These are phyloP conservation scores for Russula griseocarnosa DNA, from an alignment of 768 basidiomycete species.

Conservation along the genomic window DNA sequence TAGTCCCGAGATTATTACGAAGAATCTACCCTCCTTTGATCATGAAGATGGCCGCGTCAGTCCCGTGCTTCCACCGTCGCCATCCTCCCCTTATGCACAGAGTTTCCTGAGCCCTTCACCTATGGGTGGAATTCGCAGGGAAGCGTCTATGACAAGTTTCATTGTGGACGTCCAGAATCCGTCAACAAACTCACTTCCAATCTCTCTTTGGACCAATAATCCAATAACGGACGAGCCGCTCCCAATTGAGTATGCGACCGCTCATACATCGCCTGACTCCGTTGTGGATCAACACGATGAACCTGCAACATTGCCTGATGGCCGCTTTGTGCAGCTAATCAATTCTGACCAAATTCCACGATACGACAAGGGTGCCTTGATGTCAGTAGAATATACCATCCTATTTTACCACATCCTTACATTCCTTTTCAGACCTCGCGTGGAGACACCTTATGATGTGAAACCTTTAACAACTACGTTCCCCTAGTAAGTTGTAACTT, in stretches of 20 bases:
- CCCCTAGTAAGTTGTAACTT: conserved; percentile 2
- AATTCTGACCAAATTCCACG: conserved; percentile 19
- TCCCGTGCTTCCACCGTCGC: background rate
- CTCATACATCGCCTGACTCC: background rate
- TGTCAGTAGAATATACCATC: background rate
- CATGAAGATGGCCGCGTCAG: background rate
- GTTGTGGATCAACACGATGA: background rate
- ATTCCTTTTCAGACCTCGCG: conserved; percentile 2
- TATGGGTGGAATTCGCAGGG: background rate
- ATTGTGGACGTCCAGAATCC: conserved; percentile 6
- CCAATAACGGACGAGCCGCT: background rate
- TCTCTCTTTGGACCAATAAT: background rate
- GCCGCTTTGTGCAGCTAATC: conserved; percentile 7
- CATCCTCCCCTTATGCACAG: background rate
- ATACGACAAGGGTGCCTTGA: background rate
- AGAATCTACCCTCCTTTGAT: background rate
- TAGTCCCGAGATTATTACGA: background rate
- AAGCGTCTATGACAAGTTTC: conserved; percentile 3
- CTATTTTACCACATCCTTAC: background rate
- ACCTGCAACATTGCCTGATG: background rate
- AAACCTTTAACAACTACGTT: conserved; percentile 5
- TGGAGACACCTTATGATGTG: background rate
- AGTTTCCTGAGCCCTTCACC: background rate
- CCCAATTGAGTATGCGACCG: background rate
- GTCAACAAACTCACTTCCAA: conserved; percentile 10